Evolutionary conservation across 176 grass and related monocot genomes (phyloP), one percentile per base, ranked within the genome.

Genomic region (Tuctoria greenei): DNA sequence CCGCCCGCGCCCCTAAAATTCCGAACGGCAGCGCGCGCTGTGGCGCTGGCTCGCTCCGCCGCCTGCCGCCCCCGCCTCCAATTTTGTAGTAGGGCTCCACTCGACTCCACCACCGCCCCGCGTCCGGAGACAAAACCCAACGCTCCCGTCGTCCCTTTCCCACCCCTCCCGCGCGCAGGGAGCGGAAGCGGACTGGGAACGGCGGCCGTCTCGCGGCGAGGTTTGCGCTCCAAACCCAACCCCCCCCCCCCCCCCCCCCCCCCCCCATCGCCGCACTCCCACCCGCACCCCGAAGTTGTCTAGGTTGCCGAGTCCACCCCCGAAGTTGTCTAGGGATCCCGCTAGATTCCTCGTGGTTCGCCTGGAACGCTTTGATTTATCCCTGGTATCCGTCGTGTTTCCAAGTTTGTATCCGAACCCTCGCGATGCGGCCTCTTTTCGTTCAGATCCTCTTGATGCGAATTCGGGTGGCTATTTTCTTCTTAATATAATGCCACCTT

Each of bases 21-120:
- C 85, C 62, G 74, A 83, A 79, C 44, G 61, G 67, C 34, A 87
- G 79, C 67, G 85, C 85, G 85, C 74, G 79, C 79, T 24, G 16
- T 7, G 45, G 6, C 59, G 2, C 45, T 41, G 57, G 56, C 31
- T 31, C 31, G 31, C 31, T 6, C 77, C 27, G 45, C 20, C 34
- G 20, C 69, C 44, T 75, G 40, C 66, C 4, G 9, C 60, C 50
- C 41, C 24, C 26, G 46, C 57, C 54, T 58, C 40, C 72, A 61
- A n/a, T 61, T 73, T 79, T 74, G 73, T 79, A 20, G 61, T 42
- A 26, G 62, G n/a, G n/a, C n/a, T n/a, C 72, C 78, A 44, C 71
- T 54, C 72, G 71, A 43, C 71, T 12, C 54, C 58, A 60, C 56
- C 68, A 21, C 17, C 25, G 79, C 16, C 34, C 7, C 66, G 67